These are phyloP conservation scores for Calycina herbarum DNA, from an alignment of 2,329 filamentous ascomycete species.

Conservation along the genomic window DNA sequence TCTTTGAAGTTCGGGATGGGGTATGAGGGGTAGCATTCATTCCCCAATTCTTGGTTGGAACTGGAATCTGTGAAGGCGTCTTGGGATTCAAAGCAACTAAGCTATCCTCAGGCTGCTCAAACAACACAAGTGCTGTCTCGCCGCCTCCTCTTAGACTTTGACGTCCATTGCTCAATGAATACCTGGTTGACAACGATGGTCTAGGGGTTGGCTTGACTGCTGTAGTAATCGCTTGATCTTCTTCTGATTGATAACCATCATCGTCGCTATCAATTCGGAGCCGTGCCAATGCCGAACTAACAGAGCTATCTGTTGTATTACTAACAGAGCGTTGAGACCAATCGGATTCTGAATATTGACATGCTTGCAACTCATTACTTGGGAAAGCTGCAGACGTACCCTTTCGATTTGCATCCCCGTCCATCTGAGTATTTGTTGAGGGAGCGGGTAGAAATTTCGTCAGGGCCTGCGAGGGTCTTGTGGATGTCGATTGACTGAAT, in stretches of 20 bases:
- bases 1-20: slow-evolving; percentile 1
- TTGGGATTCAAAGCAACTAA: slow-evolving; percentile 28
- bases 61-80: slow-evolving; percentile 39
- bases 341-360: slow-evolving; percentile 34
- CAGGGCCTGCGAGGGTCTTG: slow-evolving; percentile 43
- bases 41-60: slow-evolving; percentile 31
- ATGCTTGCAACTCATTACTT: slow-evolving; percentile 32
- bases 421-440: slow-evolving; percentile 38
- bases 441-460: slow-evolving; percentile 44
- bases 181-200: slow-evolving; percentile 24
- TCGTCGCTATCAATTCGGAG: slow-evolving; percentile 35
- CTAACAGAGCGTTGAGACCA: slow-evolving; percentile 23
- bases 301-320: slow-evolving; percentile 38
- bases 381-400: slow-evolving; percentile 44
- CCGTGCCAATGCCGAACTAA: slow-evolving; percentile 40
- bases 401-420: slow-evolving; percentile 46
- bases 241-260: slow-evolving; percentile 3
- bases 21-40: neutral
- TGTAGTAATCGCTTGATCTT: slow-evolving; percentile 25
- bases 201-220: slow-evolving; percentile 17
- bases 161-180: slow-evolving; percentile 26
- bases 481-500: slow-evolving; percentile 48
- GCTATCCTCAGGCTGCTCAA: slow-evolving; percentile 26
- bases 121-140: slow-evolving; percentile 30
- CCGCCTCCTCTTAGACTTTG: slow-evolving; percentile 27